Evolutionary conservation across 148 eudicot genomes (phyloP).

Genomic region (Rhododendron henanense): DNA sequence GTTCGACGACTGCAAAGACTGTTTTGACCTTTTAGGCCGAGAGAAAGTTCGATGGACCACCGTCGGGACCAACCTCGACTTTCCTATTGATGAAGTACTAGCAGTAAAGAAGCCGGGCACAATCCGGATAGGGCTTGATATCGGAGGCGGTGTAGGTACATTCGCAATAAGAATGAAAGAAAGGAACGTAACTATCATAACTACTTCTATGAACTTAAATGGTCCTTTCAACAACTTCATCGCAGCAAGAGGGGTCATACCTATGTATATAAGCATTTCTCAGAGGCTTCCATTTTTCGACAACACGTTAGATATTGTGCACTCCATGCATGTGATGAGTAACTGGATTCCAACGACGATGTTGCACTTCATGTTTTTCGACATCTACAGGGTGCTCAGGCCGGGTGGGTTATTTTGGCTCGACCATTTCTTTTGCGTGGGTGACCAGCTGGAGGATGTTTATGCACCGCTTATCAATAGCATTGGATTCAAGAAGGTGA

Average conservation of each 20-base stretch:
- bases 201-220: slow-evolving; percentile 37
- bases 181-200: slow-evolving; percentile 36
- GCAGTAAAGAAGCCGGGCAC: slow-evolving; percentile 34
- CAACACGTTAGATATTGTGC: slow-evolving; percentile 40
- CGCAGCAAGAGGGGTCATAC: slow-evolving; percentile 42
- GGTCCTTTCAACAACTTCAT: slow-evolving; percentile 34
- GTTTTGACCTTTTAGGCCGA: slow-evolving; percentile 30
- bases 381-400: slow-evolving; percentile 35
- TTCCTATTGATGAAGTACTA: slow-evolving; percentile 38
- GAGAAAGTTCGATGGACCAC: slow-evolving; percentile 22
- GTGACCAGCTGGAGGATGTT: slow-evolving; percentile 27
- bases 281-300: slow-evolving; percentile 41
- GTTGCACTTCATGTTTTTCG: slow-evolving; percentile 24
- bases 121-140: slow-evolving; percentile 42
- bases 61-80: slow-evolving; percentile 22
- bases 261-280: slow-evolving; percentile 30
- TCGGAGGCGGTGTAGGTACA: slow-evolving; percentile 44
- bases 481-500: slow-evolving; percentile 37
- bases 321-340: slow-evolving; percentile 40
- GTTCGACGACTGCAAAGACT: slow-evolving; percentile 38
- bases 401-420: slow-evolving; percentile 45
- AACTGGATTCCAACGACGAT: slow-evolving; percentile 32
- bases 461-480: slow-evolving; percentile 34
- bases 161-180: slow-evolving; percentile 43
- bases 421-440: slow-evolving; percentile 37